These are phyloP conservation scores for Ophiostoma piceae DNA, from an alignment of 2,329 filamentous ascomycete species.

Conservation along the genomic window DNA sequence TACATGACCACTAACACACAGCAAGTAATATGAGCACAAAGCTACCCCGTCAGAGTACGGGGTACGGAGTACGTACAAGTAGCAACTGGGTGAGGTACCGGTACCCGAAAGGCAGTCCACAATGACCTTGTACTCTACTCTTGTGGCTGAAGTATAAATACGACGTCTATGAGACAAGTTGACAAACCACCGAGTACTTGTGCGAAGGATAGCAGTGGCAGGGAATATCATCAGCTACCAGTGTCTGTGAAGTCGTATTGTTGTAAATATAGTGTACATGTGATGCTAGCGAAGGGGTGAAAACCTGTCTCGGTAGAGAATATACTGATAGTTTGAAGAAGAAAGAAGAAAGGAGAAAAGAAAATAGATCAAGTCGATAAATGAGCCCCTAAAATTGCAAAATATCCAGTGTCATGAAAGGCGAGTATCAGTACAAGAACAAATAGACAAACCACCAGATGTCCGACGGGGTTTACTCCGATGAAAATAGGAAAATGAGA, in stretches of 20 bases:
- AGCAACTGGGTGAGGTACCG: background rate
- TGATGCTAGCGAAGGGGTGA: background rate
- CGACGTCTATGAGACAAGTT: background rate
- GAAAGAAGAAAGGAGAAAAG: background rate
- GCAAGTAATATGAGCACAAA: no score
- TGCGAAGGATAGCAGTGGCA: background rate
- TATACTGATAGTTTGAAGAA: no score
- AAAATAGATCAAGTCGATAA: background rate
- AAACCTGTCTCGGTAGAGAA: background rate
- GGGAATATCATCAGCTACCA: no score
- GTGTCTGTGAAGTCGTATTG: background rate
- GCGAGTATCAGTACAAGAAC: background rate
- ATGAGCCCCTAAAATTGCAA: background rate
- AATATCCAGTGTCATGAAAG: background rate
- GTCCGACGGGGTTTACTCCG: background rate
- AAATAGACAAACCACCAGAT: background rate
- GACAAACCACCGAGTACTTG: constrained; percentile 8
- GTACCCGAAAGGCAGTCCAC: background rate
- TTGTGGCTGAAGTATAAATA: background rate
- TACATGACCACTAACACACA: background rate
- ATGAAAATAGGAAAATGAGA: background rate
- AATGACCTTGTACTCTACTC: background rate
- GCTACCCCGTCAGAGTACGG: background rate
- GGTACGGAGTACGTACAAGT: background rate
- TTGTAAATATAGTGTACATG: background rate